Evolutionary conservation across 1,284 basidiomycete genomes (phyloP).

Genomic region (Malassezia vespertilionis): DNA sequence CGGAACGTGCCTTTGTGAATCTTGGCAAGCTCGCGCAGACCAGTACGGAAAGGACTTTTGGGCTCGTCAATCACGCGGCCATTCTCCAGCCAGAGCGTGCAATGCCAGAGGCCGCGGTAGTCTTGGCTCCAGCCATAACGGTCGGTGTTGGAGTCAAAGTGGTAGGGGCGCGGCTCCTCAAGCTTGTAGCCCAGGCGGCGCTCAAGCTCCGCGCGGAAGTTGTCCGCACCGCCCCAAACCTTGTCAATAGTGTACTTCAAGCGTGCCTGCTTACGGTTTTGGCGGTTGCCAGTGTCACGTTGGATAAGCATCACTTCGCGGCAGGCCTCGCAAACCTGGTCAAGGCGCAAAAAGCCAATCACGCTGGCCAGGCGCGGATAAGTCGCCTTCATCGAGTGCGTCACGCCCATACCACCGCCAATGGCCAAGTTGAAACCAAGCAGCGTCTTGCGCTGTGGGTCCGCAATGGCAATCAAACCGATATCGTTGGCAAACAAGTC

Average conservation of each 20-base stretch:
- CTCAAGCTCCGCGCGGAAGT: conserved; percentile 77
- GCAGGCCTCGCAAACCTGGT: conserved; percentile 74
- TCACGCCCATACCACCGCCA: conserved; percentile 96
- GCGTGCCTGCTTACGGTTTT: conserved; percentile 50
- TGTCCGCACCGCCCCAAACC: conserved; percentile 56
- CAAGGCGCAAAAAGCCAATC: conserved; percentile 81
- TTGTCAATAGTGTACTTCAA: conserved; percentile 96
- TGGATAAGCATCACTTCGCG: conserved; percentile 90
- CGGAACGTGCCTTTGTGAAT: conserved; percentile 88
- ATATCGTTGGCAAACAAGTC: conserved; percentile 93
- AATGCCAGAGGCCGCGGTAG: conserved; percentile 78
- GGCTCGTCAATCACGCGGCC: conserved; percentile 90
- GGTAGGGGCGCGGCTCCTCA: conserved; percentile 58
- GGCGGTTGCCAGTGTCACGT: conserved; percentile 88
- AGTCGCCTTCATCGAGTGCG: conserved; percentile 96
- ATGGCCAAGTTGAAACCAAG: conserved; percentile 49
- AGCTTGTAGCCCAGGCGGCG: conserved; percentile 72
- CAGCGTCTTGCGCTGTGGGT: conserved; percentile 50
- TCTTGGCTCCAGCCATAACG: conserved; percentile 86
- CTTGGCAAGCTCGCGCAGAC: conserved; percentile 80
- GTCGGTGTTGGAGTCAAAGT: conserved; percentile 83
- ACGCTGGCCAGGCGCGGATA: conserved; percentile 81
- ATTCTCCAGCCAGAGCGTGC: conserved; percentile 92
- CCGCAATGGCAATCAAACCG: conserved; percentile 84
- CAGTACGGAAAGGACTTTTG: conserved; percentile 80